These are phyloP conservation scores for Cystobasidium slooffiae DNA, from an alignment of 1,284 basidiomycete species.

Conservation along the genomic window DNA sequence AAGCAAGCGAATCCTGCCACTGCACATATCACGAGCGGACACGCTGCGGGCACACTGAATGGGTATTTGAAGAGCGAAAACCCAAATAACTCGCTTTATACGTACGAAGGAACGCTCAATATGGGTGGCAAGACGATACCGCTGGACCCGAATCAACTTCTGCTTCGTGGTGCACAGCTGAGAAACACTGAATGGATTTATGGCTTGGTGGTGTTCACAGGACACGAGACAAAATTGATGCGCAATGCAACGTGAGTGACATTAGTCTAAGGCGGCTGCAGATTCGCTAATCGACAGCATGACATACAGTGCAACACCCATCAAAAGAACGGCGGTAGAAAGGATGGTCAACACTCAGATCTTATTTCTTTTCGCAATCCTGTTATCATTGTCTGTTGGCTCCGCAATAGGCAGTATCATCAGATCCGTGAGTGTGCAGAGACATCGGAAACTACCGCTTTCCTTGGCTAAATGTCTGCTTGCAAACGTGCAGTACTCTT, in stretches of 20 bases:
- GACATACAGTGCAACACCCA: conserved; percentile 75
- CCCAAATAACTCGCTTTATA: conserved; percentile 96
- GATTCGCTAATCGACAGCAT: not conserved
- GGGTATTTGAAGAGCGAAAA: conserved; percentile 91
- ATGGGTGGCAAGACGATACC: conserved; percentile 74
- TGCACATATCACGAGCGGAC: conserved; percentile 74
- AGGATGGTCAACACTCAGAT: conserved; percentile 96
- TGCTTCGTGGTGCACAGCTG: conserved; percentile 92
- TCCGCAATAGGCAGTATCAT: conserved; percentile 92
- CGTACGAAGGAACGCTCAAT: conserved; percentile 73
- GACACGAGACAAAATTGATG: conserved; percentile 99
- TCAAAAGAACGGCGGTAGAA: conserved; percentile 96
- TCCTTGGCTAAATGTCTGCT: not conserved
- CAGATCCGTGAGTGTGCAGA: conserved; percentile 61
- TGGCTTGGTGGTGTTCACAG: conserved; percentile 91
- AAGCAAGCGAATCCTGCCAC: conserved; percentile 92
- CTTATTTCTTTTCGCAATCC: conserved; percentile 88
- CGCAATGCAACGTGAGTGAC: conserved; percentile 79
- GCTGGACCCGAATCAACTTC: conserved; percentile 90
- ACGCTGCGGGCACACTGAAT: conserved; percentile 71
- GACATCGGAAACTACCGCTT: conserved; percentile 49
- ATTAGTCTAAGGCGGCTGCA: no score
- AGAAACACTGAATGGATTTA: conserved; percentile 97
- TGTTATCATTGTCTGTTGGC: conserved; percentile 84
- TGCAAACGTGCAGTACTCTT: conserved; percentile 43